Base-by-base conservation (phyloP, 139 green algal genomes). In the Zygnema cylindricum region DNA sequence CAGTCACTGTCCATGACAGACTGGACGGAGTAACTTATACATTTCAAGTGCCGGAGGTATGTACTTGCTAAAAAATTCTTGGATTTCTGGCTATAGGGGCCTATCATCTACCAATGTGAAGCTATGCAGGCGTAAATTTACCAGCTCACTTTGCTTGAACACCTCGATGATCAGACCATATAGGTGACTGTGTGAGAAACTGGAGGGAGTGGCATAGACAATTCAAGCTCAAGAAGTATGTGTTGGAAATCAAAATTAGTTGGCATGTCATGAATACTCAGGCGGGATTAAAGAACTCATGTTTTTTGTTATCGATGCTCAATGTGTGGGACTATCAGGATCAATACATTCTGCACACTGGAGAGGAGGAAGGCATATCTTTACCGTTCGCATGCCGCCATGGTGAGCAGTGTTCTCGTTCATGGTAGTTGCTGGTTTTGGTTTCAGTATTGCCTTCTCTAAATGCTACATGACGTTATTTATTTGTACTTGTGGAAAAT, bases 371-470 rank as follows among this genome's bases (percentile, higher is more conserved):
- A 86, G 97, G 96, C 35, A 87, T 97, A 57, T 87, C 97, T 86
- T 93, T 99, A 88, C 97, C 97, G 1, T 99, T 95, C 63, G 96
- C 97, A 22, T 99, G 97, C 93, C 93, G 97, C 69, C 97, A 99
- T 95, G 97, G 97, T 55, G 98, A 96, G 94, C 98, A 11, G 11
- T 43, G 3, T 77, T 75, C 11, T 85, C 11, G 7, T 3, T 39
- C 35, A 84, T 11, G 82, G 3, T 69, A 11, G 7, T 85, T 16
- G 42, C 77, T 83, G 42, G 41, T 16, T 85, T 43, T 85, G n/a
- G n/a, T n/a, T n/a, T n/a, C n/a, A n/a, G n/a, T n/a, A n/a, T n/a
- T n/a, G n/a, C n/a, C 30, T 73, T 25, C 30, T 73, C 57, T 73
- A 25, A 73, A 35, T 73, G 57, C 30, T 30, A 35, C 57, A 73